phyloP scores from a whole-genome alignment of 116 monocot species.

The Phalaenopsis hybrid region DNA sequence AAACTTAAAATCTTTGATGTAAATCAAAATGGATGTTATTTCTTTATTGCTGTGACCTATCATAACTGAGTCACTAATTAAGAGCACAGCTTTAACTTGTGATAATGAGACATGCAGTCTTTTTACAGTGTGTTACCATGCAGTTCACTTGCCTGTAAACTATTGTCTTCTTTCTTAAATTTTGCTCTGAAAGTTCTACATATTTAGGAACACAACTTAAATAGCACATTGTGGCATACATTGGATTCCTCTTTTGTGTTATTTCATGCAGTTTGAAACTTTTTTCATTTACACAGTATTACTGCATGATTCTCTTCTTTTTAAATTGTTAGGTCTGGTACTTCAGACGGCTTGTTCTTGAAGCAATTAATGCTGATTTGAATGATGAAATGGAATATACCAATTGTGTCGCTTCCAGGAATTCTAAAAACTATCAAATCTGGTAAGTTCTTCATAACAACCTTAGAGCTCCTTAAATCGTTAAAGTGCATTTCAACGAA shows the following conservation, averaged over 20 bases:
- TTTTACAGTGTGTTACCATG: not conserved
- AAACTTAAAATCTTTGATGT: not conserved
- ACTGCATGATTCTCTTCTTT: slow-evolving; percentile 3
- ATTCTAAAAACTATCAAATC: slow-evolving; percentile 97
- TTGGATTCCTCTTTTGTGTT: not conserved
- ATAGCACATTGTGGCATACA: not conserved
- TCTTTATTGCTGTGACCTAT: not conserved
- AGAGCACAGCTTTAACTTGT: not conserved
- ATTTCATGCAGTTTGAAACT: not conserved
- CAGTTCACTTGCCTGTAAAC: not conserved
- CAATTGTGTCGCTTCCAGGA: slow-evolving; percentile 42
- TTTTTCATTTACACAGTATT: not conserved
- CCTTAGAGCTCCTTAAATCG: not conserved
- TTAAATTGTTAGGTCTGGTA: slow-evolving; percentile 70
- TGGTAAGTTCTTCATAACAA: slow-evolving; percentile 40
- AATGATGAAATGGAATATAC: slow-evolving; percentile 51
- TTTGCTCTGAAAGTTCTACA: not conserved
- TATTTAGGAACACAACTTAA: not conserved
- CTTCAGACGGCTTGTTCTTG: slow-evolving; percentile 90
- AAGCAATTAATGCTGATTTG: slow-evolving; percentile 55
- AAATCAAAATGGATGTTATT: not conserved
- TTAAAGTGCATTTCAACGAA: not conserved
- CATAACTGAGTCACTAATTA: not conserved
- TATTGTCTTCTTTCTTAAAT: not conserved
- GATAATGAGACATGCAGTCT: not conserved